phyloP scores from a whole-genome alignment of 2,329 filamentous ascomycete species.

The Xylariaceae sp. region DNA sequence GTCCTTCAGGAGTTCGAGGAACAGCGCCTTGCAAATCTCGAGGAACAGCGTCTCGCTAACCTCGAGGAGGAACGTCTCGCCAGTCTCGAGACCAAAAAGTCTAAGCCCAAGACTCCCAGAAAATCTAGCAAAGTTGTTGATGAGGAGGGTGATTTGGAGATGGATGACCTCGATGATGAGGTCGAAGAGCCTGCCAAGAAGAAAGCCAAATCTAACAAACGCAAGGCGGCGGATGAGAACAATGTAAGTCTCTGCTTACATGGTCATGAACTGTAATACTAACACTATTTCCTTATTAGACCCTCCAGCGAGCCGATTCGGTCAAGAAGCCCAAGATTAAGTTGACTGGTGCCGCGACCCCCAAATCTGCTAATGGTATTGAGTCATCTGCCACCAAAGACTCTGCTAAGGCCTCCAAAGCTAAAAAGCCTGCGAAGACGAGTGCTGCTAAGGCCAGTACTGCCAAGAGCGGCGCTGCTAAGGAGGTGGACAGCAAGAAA shows the following conservation, averaged over 20 bases:
- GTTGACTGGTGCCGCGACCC: constrained; percentile 58
- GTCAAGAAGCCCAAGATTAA: constrained; percentile 65
- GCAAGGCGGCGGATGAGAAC: constrained; percentile 76
- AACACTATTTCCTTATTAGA: constrained; percentile 33
- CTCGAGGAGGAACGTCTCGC: constrained; percentile 35
- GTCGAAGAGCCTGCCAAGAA: constrained; percentile 37
- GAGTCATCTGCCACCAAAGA: constrained; percentile 36
- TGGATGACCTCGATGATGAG: constrained; percentile 55
- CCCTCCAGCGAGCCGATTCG: constrained; percentile 54
- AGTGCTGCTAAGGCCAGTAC: constrained; percentile 41
- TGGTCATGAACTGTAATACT: not conserved
- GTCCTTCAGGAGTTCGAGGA: constrained; percentile 67
- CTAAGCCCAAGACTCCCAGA: constrained; percentile 29
- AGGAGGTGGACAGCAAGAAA: constrained; percentile 46
- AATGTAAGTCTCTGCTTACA: constrained; percentile 49
- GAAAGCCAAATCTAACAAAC: constrained; percentile 64
- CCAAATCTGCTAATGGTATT: constrained; percentile 63
- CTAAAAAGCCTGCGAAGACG: constrained; percentile 48
- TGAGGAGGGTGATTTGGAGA: constrained; percentile 54
- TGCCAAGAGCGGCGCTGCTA: constrained; percentile 15
- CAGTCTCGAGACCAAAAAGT: constrained; percentile 42
- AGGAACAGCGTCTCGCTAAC: constrained; percentile 59
- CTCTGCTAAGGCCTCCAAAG: constrained; percentile 49
- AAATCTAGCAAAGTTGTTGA: constrained; percentile 47
- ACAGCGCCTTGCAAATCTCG: constrained; percentile 55